phyloP scores from a whole-genome alignment of 345 rosid species.

The Passiflora organensis region DNA sequence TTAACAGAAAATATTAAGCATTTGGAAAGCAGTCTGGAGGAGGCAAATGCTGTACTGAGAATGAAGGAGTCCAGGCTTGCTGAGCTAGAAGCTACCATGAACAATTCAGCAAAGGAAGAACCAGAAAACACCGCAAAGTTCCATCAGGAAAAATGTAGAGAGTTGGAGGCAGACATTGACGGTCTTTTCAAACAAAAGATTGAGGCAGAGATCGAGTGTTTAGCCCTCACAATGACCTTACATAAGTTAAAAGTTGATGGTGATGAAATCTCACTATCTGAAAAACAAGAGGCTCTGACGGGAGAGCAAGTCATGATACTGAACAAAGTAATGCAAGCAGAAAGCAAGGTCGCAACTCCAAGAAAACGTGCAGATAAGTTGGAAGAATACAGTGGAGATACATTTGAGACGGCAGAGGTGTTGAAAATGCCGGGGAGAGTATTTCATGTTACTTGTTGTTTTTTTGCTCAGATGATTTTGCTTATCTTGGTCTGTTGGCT shows the following conservation, averaged over 20 bases:
- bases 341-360: constrained; percentile 40
- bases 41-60: constrained; percentile 34
- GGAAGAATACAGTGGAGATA: constrained; percentile 39
- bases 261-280: constrained; percentile 23
- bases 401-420: constrained; percentile 41
- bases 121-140: constrained; percentile 25
- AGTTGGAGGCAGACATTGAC: constrained; percentile 50
- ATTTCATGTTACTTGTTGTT: constrained; percentile 39
- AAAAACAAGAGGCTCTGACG: constrained; percentile 40
- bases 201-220: constrained; percentile 70
- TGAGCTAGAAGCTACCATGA: constrained; percentile 46
- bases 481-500: constrained; percentile 43
- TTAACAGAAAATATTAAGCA: constrained; percentile 42
- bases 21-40: constrained; percentile 47
- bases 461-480: constrained; percentile 53
- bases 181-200: constrained; percentile 63
- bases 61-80: constrained; percentile 47
- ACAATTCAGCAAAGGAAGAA: constrained; percentile 32
- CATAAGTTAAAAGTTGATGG: constrained; percentile 37
- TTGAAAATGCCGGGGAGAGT: constrained; percentile 45
- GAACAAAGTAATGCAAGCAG: constrained; percentile 40
- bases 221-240: constrained; percentile 40
- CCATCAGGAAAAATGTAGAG: constrained; percentile 31
- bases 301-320: constrained; percentile 37
- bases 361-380: constrained; percentile 49